Evolutionary conservation across 495 filamentous ascomycete species (phyloP).

Genomic region (Daldinia concentrica): DNA sequence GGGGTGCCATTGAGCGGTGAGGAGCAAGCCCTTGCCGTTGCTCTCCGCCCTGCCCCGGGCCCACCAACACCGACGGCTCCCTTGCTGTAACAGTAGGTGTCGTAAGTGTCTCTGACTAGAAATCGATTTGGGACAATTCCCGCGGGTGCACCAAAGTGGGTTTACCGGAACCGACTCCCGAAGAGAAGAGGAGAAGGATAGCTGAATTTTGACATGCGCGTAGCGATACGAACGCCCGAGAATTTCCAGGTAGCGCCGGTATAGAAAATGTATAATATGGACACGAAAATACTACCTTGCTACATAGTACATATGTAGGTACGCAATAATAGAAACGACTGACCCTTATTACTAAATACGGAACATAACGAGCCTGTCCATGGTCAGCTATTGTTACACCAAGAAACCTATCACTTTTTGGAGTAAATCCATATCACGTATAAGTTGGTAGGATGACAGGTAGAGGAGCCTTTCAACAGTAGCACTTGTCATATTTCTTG

Average conservation of each 20-base stretch:
- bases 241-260: slow-evolving; percentile 22
- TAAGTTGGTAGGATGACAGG: slow-evolving; percentile 8
- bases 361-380: slow-evolving; percentile 17
- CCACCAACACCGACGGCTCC: slow-evolving; percentile 36
- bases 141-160: slow-evolving; percentile 25
- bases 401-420: slow-evolving; percentile 10
- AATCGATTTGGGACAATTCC: slow-evolving; percentile 15
- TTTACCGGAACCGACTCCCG: slow-evolving; percentile 33
- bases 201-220: slow-evolving; percentile 13
- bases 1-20: slow-evolving; percentile 39
- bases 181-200: slow-evolving; percentile 15
- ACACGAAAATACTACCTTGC: slow-evolving; percentile 27
- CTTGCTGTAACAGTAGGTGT: slow-evolving; percentile 13
- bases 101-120: slow-evolving; percentile 13
- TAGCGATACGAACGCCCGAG: slow-evolving; percentile 29
- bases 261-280: slow-evolving; percentile 15
- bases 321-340: slow-evolving; percentile 21
- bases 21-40: slow-evolving; percentile 16
- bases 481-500: no score
- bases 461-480: not conserved
- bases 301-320: slow-evolving; percentile 26
- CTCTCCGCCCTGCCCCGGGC: slow-evolving; percentile 38
- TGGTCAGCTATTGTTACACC: slow-evolving; percentile 29
- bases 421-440: slow-evolving; percentile 10
- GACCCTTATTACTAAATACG: slow-evolving; percentile 10